Evolutionary conservation across 352 stramenopile genomes (phyloP).

Genomic region (Pythium myriotylum): DNA sequence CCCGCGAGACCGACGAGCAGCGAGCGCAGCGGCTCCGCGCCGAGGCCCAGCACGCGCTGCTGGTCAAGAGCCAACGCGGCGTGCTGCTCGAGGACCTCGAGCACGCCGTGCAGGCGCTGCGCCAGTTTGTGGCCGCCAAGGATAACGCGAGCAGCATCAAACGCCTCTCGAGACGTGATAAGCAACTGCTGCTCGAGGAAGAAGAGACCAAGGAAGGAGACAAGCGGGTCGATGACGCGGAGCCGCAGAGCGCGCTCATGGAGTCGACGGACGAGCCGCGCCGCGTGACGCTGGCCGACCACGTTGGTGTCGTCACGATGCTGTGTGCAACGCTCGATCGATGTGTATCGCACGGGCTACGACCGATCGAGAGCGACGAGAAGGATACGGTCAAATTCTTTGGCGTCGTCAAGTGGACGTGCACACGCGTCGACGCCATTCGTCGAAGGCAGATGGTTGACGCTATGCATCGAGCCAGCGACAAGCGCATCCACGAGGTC

Average conservation of each 20-base stretch:
- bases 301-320: slow-evolving; percentile 65
- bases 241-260: slow-evolving; percentile 45
- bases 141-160: slow-evolving; percentile 7
- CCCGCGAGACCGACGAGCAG: slow-evolving; percentile 61
- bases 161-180: slow-evolving; percentile 14
- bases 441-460: slow-evolving; percentile 68
- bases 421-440: slow-evolving; percentile 74
- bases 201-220: slow-evolving; percentile 21
- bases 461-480: slow-evolving; percentile 48
- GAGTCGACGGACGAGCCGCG: slow-evolving; percentile 74
- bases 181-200: slow-evolving; percentile 23
- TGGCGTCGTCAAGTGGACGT: slow-evolving; percentile 85
- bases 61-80: slow-evolving; percentile 74
- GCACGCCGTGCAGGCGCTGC: slow-evolving; percentile 55
- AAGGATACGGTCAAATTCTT: slow-evolving; percentile 85
- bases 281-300: slow-evolving; percentile 70
- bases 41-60: slow-evolving; percentile 58
- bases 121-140: slow-evolving; percentile 55
- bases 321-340: slow-evolving; percentile 75
- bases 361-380: slow-evolving; percentile 54
- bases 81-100: slow-evolving; percentile 85
- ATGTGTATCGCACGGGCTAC: slow-evolving; percentile 69
- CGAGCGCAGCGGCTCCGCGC: slow-evolving; percentile 44
- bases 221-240: background rate
- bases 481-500: slow-evolving; percentile 56